Evolutionary conservation across 2,329 filamentous ascomycete genomes (phyloP).

Genomic region (Fusarium equiseti): DNA sequence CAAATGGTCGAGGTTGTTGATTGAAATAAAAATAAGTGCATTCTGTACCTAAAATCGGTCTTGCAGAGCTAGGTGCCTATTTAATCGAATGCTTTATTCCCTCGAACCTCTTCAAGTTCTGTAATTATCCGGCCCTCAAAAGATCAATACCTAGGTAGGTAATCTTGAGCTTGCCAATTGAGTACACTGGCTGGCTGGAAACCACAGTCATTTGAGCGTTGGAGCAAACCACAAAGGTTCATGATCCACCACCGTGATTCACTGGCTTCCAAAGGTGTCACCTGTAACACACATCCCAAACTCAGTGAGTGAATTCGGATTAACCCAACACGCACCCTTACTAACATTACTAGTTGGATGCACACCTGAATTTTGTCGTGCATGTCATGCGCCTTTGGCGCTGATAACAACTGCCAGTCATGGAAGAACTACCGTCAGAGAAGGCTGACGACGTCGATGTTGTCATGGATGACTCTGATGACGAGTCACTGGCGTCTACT

Average conservation of each 20-base stretch:
- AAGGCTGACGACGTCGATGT: not conserved
- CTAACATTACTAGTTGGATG: not conserved
- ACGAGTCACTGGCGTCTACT: constrained; percentile 52
- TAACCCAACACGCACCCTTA: not conserved
- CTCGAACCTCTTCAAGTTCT: not conserved
- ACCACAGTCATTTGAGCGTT: not conserved
- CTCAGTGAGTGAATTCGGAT: not conserved
- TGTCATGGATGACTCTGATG: constrained; percentile 42
- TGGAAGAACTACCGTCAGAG: constrained; percentile 3
- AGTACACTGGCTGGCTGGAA: not conserved
- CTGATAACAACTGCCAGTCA: not conserved
- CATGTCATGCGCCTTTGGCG: not conserved
- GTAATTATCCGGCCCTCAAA: not conserved
- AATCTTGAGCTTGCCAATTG: not conserved
- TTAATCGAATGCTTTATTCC: not conserved
- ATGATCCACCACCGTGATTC: not conserved
- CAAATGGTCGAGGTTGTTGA: not conserved
- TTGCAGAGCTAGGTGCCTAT: not conserved
- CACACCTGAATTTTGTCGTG: not conserved
- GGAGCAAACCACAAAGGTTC: not conserved
- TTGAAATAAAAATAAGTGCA: not conserved
- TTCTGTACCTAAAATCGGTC: not conserved
- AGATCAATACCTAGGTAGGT: not conserved
- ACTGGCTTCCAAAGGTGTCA: not conserved
- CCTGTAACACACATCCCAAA: not conserved